Evolutionary conservation across 441 rosid genomes (phyloP), one percentile per base, ranked within the genome.

Genomic region (Adansonia gregorii): DNA sequence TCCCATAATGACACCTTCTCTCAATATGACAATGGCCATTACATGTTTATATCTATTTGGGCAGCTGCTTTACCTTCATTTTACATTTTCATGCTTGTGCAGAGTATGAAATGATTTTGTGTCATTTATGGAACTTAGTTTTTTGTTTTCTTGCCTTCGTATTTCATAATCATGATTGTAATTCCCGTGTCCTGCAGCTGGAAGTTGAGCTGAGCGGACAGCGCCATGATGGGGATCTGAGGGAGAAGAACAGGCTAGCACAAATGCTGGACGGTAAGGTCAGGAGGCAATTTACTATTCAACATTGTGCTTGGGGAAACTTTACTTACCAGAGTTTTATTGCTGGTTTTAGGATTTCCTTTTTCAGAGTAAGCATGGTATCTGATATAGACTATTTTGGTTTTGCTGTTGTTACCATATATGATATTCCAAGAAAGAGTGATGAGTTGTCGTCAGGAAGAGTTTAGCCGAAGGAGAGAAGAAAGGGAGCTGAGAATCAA

Each of bases 401-500:
- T 24, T 24, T 24, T 24, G 27, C 1, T 46, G 49, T 22, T 72
- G 27, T 71, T 31, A 73, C 61, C 72, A 9, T 24, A 95, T 97
- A 81, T 63, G 41, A 83, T 82, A 79, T 96, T 91, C 89, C 90
- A 93, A 80, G 88, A 88, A 78, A 88, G 86, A 82, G 98, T 89
- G 76, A 83, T 86, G 55, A 87, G 84, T 67, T 88, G 83, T 69
- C 85, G 98, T 49, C 86, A 88, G 76, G 82, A 85, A 27, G 98
- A 96, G 77, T 87, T 88, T 78, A 94, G 91, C 76, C 82, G 88
- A 69, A 82, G 82, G 63, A 90, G 81, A 80, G 72, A 83, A 2
- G 97, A 90, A 82, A 90, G 88, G 77, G 95, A 93, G 85, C 94
- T 89, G 82, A 92, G 94, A 74, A 90, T 92, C 60, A 81, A 84